Percentiles rank a stretch among this genome's conserved stretches.
Evolutionary conservation across 257 asterid species (phyloP).

Genomic region (Salvia miltiorrhiza): DNA sequence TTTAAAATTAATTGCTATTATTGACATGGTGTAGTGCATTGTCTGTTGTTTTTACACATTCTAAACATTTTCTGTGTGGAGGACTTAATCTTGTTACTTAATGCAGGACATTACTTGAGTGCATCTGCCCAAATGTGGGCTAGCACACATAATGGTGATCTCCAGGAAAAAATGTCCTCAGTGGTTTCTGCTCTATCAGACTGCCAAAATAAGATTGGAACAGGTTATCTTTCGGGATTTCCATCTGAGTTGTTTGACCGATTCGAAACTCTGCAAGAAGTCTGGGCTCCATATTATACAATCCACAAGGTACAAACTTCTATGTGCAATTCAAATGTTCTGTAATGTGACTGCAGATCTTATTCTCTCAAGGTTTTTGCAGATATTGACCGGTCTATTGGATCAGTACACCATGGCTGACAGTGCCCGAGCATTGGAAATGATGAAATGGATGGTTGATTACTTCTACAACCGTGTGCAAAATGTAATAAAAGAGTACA

Average conservation of each 20-base stretch:
- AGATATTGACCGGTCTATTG: constrained; percentile 93
- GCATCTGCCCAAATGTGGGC: constrained; percentile 95
- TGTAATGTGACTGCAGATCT: constrained; percentile 15
- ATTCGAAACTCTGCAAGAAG: constrained; percentile 56
- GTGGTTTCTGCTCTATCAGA: constrained; percentile 54
- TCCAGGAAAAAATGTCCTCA: constrained; percentile 48
- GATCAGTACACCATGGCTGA: constrained; percentile 72
- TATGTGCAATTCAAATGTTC: background rate
- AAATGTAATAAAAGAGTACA: constrained; percentile 49
- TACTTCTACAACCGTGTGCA: constrained; percentile 82
- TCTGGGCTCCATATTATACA: constrained; percentile 99
- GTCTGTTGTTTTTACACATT: background rate
- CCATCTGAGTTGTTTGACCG: constrained; percentile 81
- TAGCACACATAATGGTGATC: constrained; percentile 56
- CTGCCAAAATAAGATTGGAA: constrained; percentile 66
- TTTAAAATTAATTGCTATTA: background rate
- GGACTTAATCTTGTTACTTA: constrained; percentile 1
- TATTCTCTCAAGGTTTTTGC: constrained; percentile 15
- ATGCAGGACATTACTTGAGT: constrained; percentile 85
- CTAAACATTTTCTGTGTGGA: background rate
- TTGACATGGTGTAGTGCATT: background rate
- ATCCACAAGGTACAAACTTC: constrained; percentile 74
- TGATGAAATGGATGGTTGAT: constrained; percentile 75
- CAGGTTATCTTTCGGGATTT: constrained; percentile 91
- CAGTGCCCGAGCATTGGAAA: constrained; percentile 49